phyloP scores from a whole-genome alignment of 2,329 filamentous ascomycete genomes.

The Monilinia laxa region DNA sequence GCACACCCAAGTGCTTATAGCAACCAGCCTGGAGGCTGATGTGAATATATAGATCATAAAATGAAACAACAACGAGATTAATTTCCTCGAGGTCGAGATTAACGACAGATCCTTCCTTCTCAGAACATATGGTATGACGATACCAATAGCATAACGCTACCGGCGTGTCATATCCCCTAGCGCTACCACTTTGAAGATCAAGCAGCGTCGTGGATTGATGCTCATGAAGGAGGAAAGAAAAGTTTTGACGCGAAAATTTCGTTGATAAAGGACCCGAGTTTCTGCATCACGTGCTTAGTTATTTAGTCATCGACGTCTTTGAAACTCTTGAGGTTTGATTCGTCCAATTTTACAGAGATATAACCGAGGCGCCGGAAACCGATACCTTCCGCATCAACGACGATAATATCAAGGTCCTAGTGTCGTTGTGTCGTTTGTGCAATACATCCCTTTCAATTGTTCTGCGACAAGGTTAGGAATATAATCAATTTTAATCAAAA shows the following conservation, averaged over 20 bases:
- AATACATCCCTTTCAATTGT: constrained; percentile 14
- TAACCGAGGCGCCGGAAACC: constrained; percentile 30
- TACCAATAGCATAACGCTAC: constrained; percentile 40
- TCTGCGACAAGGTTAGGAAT: constrained; percentile 12
- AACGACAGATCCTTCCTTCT: constrained; percentile 44
- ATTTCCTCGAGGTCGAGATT: constrained; percentile 42
- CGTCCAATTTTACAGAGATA: constrained; percentile 13
- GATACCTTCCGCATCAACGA: constrained; percentile 33
- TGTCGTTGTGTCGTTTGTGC: constrained; percentile 13
- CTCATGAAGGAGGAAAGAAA: constrained; percentile 34
- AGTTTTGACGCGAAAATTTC: constrained; percentile 26
- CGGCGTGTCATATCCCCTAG: constrained; percentile 32
- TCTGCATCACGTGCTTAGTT: constrained; percentile 15
- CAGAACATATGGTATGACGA: constrained; percentile 37
- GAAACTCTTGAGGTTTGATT: constrained; percentile 28
- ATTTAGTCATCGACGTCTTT: constrained; percentile 22
- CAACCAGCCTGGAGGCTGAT: background rate
- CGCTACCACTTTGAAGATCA: constrained; percentile 36
- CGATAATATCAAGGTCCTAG: constrained; percentile 30
- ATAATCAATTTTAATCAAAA: constrained; percentile 36
- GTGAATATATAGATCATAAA: constrained; percentile 43
- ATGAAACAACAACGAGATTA: constrained; percentile 43
- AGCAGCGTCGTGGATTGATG: constrained; percentile 40
- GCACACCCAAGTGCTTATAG: background rate
- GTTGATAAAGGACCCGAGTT: constrained; percentile 17